Evolutionary conservation across 164 flowering plant genomes (phyloP).

Genomic region (Euptelea pleiosperma): DNA sequence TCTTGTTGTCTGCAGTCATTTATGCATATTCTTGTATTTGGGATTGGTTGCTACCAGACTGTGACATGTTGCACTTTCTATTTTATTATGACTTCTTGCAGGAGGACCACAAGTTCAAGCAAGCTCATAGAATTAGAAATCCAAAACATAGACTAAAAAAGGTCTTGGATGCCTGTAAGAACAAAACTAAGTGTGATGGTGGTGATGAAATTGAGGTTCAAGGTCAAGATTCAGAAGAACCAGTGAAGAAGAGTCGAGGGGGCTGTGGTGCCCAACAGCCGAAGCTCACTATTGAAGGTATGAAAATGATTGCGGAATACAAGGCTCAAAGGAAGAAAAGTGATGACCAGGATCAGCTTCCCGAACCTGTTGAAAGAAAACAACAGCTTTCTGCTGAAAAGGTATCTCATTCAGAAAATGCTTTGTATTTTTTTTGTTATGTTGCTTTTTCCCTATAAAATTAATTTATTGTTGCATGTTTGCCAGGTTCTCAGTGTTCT

Average conservation of each 20-base stretch:
- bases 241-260: conserved; percentile 77
- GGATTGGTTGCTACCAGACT: too few species aligned
- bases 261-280: conserved; percentile 99
- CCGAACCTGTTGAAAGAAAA: conserved; percentile 97
- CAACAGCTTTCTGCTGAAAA: conserved; percentile 91
- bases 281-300: conserved; percentile 85
- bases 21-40: too few species aligned
- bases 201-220: conserved; percentile 82
- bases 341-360: conserved; percentile 92
- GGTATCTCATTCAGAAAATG: conserved; percentile 31
- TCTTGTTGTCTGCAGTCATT: too few species aligned
- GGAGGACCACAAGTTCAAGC: conserved; percentile 95
- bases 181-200: conserved; percentile 88
- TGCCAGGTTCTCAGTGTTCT: conserved; percentile 80
- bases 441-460: not conserved
- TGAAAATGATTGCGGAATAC: conserved; percentile 99
- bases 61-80: not conserved
- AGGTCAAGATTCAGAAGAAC: conserved; percentile 69
- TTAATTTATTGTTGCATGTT: conserved; percentile 8
- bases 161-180: conserved; percentile 89
- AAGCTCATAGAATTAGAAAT: conserved; percentile 74
- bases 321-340: conserved; percentile 79
- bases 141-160: conserved; percentile 78
- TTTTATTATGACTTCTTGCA: conserved; percentile 21
- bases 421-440: not conserved